Conservation (phyloP, 2,329 filamentous ascomycete species). For the Diplodia seriata region DNA sequence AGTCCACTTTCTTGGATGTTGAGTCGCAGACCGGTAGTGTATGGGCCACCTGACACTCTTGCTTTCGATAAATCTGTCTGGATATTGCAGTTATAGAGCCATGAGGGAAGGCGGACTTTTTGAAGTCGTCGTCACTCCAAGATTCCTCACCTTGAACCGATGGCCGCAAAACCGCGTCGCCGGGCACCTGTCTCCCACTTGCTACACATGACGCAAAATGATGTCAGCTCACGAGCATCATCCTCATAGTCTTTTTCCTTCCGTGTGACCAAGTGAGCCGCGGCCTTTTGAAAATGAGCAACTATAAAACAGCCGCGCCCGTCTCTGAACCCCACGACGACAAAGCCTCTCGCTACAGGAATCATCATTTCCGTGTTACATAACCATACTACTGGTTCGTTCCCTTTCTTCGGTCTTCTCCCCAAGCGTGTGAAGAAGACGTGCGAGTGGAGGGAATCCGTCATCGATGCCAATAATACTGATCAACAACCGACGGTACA, state of each 20-base stretch:
- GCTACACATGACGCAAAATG: not conserved
- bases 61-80: too few relatives aligned
- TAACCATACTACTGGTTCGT: too few relatives aligned
- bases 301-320: not conserved
- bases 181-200: not conserved
- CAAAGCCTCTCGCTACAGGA: not conserved
- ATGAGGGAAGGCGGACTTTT: not conserved
- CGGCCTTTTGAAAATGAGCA: not conserved
- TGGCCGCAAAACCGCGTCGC: not conserved
- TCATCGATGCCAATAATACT: not conserved
- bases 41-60: too few relatives aligned
- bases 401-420: not conserved
- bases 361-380: too few relatives aligned
- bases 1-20: too few relatives aligned
- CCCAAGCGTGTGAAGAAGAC: not conserved
- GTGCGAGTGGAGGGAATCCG: not conserved
- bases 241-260: not conserved
- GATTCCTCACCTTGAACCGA: not conserved
- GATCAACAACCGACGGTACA: not conserved
- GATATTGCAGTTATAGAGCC: not conserved
- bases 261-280: not conserved
- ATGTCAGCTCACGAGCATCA: not conserved
- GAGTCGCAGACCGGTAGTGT: too few relatives aligned
- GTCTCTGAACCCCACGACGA: not conserved
- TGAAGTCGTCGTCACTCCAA: not conserved